phyloP scores from a whole-genome alignment of 371 early-diverging fungal species.

The Massospora cicadina region DNA sequence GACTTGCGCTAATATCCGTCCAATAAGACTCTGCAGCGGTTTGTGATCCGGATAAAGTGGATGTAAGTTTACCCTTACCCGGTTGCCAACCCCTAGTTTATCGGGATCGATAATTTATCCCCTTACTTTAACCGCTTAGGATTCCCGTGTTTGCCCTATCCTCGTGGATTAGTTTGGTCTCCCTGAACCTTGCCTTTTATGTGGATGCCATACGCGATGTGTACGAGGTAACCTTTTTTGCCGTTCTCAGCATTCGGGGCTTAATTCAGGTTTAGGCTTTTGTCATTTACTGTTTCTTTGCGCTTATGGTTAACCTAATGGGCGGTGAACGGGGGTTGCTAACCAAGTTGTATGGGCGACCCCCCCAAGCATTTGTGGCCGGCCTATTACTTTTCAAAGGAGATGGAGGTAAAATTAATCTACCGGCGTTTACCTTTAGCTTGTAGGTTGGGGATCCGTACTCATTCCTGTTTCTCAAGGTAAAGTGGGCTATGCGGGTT shows the following conservation, averaged over 20 bases:
- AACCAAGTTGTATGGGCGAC: conserved; percentile 51
- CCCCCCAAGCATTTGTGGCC: conserved; percentile 74
- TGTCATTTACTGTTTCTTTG: conserved; percentile 90
- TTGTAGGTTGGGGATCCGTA: conserved; percentile 67
- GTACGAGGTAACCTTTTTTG: conserved; percentile 45
- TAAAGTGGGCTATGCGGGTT: neutral
- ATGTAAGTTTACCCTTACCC: too few relatives aligned
- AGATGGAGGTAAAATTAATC: conserved; percentile 40
- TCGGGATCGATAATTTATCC: too few relatives aligned
- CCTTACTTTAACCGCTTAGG: conserved; percentile 22
- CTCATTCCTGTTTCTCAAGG: conserved; percentile 64
- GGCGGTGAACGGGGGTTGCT: conserved; percentile 83
- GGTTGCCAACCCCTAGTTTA: too few relatives aligned
- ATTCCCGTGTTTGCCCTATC: conserved; percentile 83
- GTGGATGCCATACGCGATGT: conserved; percentile 85
- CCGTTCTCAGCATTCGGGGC: neutral
- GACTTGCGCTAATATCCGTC: neutral
- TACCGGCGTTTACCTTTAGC: neutral
- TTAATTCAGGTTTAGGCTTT: conserved; percentile 55
- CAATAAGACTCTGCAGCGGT: conserved; percentile 55
- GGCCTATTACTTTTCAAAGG: conserved; percentile 45
- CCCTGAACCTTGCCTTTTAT: conserved; percentile 57
- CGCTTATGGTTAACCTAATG: conserved; percentile 66
- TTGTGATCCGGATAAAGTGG: conserved; percentile 68
- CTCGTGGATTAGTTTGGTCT: conserved; percentile 59